Conservation (phyloP, 2,329 filamentous ascomycete genomes). For the Coleophoma cylindrospora region DNA sequence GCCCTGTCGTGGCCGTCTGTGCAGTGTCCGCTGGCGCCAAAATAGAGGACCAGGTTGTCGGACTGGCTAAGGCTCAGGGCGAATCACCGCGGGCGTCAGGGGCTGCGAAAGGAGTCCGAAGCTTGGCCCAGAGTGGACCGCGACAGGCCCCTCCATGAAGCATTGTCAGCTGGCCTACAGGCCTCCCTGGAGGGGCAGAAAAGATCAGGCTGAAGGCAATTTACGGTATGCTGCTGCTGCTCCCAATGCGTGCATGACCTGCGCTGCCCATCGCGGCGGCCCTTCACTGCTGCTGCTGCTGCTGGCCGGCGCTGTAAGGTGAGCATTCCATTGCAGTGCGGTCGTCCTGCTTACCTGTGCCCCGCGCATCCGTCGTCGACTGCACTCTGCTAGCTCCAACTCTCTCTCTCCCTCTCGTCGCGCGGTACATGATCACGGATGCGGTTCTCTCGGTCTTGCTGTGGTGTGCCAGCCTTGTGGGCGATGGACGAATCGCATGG, state of each 20-base stretch:
- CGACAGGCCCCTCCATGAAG: not conserved
- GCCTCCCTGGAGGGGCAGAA: not conserved
- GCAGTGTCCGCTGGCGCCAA: not conserved
- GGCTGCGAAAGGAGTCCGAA: not conserved
- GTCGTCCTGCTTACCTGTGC: no score
- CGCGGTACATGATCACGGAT: no score
- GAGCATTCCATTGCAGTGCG: no score
- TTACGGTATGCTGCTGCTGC: no score
- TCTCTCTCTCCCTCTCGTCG: no score
- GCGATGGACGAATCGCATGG: not conserved
- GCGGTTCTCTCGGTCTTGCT: not conserved
- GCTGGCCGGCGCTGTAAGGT: no score
- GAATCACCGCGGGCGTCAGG: not conserved
- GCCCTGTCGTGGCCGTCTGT: slow-evolving; percentile 15
- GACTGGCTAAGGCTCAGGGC: not conserved
- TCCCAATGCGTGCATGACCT: not conserved
- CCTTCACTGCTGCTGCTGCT: no score
- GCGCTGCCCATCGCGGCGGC: not conserved
- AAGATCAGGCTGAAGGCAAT: slow-evolving; percentile 1
- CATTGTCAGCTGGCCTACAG: not conserved
- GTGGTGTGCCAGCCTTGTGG: not conserved
- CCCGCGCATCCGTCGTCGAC: no score
- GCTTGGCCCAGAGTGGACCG: not conserved
- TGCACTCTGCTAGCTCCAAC: no score
- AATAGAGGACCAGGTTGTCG: slow-evolving; percentile 1